phyloP scores from a whole-genome alignment of 371 early-diverging fungal genomes.

The Rhizopus sp. region DNA sequence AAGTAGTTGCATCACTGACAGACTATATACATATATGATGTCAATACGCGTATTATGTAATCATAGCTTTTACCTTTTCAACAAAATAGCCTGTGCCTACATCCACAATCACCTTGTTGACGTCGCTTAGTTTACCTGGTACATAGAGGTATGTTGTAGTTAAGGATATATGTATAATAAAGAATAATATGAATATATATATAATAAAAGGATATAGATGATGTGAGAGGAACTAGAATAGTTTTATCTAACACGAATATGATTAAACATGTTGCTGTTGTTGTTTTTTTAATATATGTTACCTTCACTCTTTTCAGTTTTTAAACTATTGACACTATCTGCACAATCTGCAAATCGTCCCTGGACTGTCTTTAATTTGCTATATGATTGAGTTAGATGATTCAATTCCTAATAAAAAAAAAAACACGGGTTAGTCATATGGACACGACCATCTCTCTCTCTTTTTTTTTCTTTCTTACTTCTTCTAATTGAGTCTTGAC shows the following conservation, averaged over 20 bases:
- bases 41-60: neutral
- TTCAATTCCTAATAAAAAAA: constrained; percentile 70
- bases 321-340: constrained; percentile 55
- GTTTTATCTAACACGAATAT: constrained; percentile 56
- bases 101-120: constrained; percentile 90
- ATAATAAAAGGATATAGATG: constrained; percentile 54
- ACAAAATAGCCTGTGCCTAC: constrained; percentile 96
- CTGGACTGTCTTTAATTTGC: constrained; percentile 87
- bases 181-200: neutral
- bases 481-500: constrained; percentile 86
- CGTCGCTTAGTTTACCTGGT: constrained; percentile 81
- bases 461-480: constrained; percentile 44
- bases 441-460: too few relatives aligned
- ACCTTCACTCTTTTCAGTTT: constrained; percentile 47
- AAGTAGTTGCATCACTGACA: constrained; percentile 71
- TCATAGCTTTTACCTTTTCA: constrained; percentile 70
- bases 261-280: constrained; percentile 20
- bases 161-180: constrained; percentile 19
- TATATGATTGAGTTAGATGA: constrained; percentile 81
- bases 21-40: constrained; percentile 54
- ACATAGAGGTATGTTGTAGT: constrained; percentile 77
- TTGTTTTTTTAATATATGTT: constrained; percentile 38
- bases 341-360: constrained; percentile 83
- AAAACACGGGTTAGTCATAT: neutral
- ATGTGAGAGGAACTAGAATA: constrained; percentile 78